Evolutionary conservation across 2,329 filamentous ascomycete species (phyloP).

Genomic region (Moelleriella libera): DNA sequence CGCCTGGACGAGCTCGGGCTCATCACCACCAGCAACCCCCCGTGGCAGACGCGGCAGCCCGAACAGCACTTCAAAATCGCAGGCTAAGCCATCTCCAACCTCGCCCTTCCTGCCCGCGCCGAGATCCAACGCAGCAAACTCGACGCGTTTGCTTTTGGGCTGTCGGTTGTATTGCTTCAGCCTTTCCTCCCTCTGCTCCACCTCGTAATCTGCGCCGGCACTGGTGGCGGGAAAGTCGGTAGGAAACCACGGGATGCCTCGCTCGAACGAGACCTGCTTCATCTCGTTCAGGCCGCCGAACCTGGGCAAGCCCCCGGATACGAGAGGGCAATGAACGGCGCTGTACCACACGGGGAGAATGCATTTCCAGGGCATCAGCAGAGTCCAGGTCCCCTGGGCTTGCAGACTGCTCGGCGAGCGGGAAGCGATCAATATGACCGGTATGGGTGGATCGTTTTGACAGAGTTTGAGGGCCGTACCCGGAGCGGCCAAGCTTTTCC

Average conservation of each 20-base stretch:
- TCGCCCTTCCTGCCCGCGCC: slow-evolving; percentile 67
- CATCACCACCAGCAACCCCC: background rate
- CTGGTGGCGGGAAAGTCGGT: slow-evolving; percentile 68
- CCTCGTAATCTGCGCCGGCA: slow-evolving; percentile 68
- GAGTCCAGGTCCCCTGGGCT: slow-evolving; percentile 60
- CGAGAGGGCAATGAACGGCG: slow-evolving; percentile 68
- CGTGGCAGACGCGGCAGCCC: slow-evolving; percentile 7
- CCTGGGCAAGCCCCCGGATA: slow-evolving; percentile 63
- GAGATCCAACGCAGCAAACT: slow-evolving; percentile 62
- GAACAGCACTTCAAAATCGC: slow-evolving; percentile 68
- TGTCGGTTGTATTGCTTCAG: slow-evolving; percentile 65
- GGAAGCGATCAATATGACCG: slow-evolving; percentile 55
- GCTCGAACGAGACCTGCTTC: slow-evolving; percentile 71
- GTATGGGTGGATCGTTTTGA: slow-evolving; percentile 59
- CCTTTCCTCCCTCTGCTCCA: slow-evolving; percentile 51
- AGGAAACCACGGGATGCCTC: slow-evolving; percentile 68
- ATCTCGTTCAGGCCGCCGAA: slow-evolving; percentile 74
- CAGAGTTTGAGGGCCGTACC: slow-evolving; percentile 46
- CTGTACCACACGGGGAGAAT: slow-evolving; percentile 76
- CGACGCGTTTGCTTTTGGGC: slow-evolving; percentile 68
- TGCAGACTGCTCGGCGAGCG: slow-evolving; percentile 31
- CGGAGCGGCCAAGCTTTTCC: slow-evolving; percentile 48
- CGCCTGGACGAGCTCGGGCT: slow-evolving; percentile 2
- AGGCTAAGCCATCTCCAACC: slow-evolving; percentile 66
- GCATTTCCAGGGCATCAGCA: slow-evolving; percentile 84